Base-by-base conservation (phyloP, 768 basidiomycete species). In the Lactarius quietus region DNA sequence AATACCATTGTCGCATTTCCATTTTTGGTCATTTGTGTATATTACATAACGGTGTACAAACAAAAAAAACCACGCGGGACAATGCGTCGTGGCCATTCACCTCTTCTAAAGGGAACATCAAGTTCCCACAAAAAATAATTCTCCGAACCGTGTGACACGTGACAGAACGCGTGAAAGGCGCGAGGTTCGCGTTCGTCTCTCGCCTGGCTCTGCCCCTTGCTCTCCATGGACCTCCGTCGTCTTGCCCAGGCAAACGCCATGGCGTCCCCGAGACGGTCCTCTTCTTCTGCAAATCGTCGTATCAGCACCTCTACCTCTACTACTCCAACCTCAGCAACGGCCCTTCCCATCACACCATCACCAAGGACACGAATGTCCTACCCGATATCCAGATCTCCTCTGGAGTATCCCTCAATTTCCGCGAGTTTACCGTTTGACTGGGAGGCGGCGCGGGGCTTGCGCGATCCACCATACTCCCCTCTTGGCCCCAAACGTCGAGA, bases 381-480 rank as follows among this genome's bases (percentile, higher is more conserved):
- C 80, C 82, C 68, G 70, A 80, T 70, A 75, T 86, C 74, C 79
- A 62, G 86, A 48, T 89, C 83, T 12, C 90, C 83, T 4, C 84
- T 83, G 39, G 76, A 82, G 2, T 86, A 88, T 0, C 86, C 89
- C 5, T 93, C 92, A 3, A 80, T 89, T 55, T 90, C 91, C 6
- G 87, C 89, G 1, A 87, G 88, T 8, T 75, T 82, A 10, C 89
- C 92, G 1, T 94, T 94, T 71, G 92, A 94, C 77, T 93, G 92
- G 92, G 88, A 90, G 35, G 92, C 92, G 0, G 92, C 86, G 15
- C 81, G 88, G n/a, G 81, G 84, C 1, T 79, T 83, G 57, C 81
- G 80, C 66, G 86, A 89, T 4, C 84, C 92, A 4, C 92, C 92
- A 3, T 93, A 89, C 79, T 80, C 79, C 3, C 86, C 86, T 0